Conservation (phyloP, 164 flowering plant species). For the Chimonanthus salicifolius region DNA sequence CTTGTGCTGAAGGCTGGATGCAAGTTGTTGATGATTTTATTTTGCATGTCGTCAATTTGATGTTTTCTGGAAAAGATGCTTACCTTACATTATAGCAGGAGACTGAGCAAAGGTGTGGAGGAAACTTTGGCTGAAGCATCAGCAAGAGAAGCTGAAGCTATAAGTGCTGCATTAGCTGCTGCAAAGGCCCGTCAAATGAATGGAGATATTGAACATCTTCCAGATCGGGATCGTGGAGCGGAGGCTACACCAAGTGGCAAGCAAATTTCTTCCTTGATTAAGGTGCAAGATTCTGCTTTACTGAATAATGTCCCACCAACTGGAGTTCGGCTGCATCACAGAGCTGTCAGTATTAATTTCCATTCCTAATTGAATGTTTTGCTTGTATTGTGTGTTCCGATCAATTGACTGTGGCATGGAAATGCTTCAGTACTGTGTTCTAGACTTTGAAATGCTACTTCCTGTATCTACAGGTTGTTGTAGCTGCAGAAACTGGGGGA, state of each 20-base stretch:
- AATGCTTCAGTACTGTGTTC: too few relatives aligned
- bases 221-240: constrained; percentile 85
- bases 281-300: constrained; percentile 58
- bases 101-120: constrained; percentile 88
- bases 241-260: constrained; percentile 97
- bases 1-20: too few relatives aligned
- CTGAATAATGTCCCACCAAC: constrained; percentile 48
- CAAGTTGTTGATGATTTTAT: background rate
- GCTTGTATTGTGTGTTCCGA: background rate
- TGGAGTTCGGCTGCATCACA: constrained; percentile 88
- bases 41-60: background rate
- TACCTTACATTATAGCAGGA: constrained; percentile 36
- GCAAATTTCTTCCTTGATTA: constrained; percentile 53
- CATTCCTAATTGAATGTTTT: background rate
- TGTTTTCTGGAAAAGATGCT: constrained; percentile 1
- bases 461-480: constrained; percentile 54
- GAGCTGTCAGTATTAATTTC: constrained; percentile 65
- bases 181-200: constrained; percentile 92
- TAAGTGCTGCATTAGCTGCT: constrained; percentile 90
- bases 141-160: constrained; percentile 98
- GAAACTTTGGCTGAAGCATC: constrained; percentile 89
- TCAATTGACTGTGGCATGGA: background rate
- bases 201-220: constrained; percentile 80
- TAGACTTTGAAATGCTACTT: background rate
- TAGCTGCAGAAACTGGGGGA: constrained; percentile 90